Evolutionary conservation across 805 yeast genomes (phyloP), one percentile per base, ranked within the genome.

Genomic region (Saturnispora zaruensis): DNA sequence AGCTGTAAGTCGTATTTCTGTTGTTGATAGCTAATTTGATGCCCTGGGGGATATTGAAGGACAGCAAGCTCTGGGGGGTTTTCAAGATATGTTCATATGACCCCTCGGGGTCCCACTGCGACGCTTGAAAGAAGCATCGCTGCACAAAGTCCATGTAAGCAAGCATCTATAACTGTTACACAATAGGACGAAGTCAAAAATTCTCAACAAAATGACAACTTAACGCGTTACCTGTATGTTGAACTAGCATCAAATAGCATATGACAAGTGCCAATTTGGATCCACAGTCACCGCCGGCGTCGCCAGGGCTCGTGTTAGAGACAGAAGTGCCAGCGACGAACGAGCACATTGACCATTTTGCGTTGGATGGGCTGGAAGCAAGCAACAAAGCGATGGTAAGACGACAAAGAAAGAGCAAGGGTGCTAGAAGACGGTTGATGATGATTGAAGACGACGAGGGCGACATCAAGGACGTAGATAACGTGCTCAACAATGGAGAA

Each of bases 101-200:
- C 64, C 84, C 84, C 55, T 86, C 87, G 51, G 78, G 77, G 57
- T 82, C 80, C 97, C 97, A 90, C 5, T 75, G 75, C 1, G 95
- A 81, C 23, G 83, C 64, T 36, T 71, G 66, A 63, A 83, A 78
- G 67, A 86, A 91, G 56, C 86, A 77, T 65, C 76, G 73, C 57
- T 83, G 82, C 30, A 91, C 77, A 64, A 83, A 84, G 58, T 91
- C 96, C 96, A 91, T 88, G 68, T 85, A 90, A 41, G 79, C 76
- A 53, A 81, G 71, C 96, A 88, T 88, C 36, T 18, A 41, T 8
- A 21, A 21, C 11, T 36, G 25, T 20, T 13, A 36, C 40, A 36
- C 20, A 16, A 16, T 36, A 16, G 11, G 21, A 14, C 9, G 14
- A 36, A 36, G 21, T 8, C 18, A 18, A 18, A 36, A 18, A 36